Conservation (phyloP, 2,329 filamentous ascomycete species). For the Lasiodiplodia theobromae region DNA sequence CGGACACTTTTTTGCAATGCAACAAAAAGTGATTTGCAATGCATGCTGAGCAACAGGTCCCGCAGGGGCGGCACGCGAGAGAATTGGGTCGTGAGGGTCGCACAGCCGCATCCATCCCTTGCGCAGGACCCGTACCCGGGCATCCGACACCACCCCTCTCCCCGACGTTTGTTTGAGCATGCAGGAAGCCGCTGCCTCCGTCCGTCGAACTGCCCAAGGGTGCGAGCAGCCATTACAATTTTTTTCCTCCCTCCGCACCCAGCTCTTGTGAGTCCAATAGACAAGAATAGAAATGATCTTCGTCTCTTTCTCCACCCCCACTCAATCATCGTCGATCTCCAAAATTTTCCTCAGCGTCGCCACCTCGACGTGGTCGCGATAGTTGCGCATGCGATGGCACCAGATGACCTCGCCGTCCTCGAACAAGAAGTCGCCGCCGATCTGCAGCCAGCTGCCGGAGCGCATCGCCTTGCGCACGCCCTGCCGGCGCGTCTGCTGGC, state of each 20-base stretch:
- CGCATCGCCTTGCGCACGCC: conserved; percentile 46
- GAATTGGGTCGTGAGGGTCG: not conserved
- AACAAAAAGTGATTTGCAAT: not conserved
- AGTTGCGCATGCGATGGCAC: conserved; percentile 52
- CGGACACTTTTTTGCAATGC: not conserved
- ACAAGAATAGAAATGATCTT: not conserved
- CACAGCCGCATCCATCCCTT: not conserved
- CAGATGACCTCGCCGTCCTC: conserved; percentile 49
- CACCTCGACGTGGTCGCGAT: conserved; percentile 47
- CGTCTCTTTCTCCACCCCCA: not conserved
- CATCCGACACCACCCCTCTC: not conserved
- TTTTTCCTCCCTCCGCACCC: not conserved
- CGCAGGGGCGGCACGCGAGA: not conserved
- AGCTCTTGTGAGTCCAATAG: not conserved
- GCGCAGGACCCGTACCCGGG: not conserved
- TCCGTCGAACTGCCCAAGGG: not conserved
- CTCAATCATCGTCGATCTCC: conserved; percentile 41
- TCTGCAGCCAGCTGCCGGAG: conserved; percentile 48
- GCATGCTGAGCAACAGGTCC: not conserved
- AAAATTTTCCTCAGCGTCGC: conserved; percentile 43
- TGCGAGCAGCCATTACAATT: not conserved
- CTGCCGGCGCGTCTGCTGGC: conserved; percentile 49
- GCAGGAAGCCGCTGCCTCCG: not conserved
- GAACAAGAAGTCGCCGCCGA: conserved; percentile 52
- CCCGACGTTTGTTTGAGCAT: not conserved